Evolutionary conservation across 1,284 basidiomycete species (phyloP), one percentile per base, ranked within the genome.

Genomic region (Polyporus tsugae): DNA sequence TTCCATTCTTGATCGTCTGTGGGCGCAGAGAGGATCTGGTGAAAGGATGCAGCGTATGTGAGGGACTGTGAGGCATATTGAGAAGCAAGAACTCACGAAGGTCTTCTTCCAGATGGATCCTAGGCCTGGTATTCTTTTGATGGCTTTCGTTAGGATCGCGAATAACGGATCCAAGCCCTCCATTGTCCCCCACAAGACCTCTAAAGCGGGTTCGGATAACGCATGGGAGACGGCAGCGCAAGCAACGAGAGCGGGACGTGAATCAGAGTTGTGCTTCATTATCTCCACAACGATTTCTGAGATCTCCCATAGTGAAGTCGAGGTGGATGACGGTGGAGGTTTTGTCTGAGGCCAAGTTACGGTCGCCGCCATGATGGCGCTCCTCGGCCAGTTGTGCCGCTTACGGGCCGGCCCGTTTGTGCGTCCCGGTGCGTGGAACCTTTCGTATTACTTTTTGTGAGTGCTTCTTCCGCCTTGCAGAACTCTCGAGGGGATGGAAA

Each of bases 101-200:
- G 60, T 35, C 10, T 46, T 22, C 25, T 17, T 61, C 41, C 22
- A 29, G 5, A 9, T 33, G 25, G 25, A n/a, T 44, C 42, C 42
- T 33, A 1, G 41, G 25, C 41, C 39, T 33, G 15, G 0, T 33
- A 61, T 44, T 15, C 25, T 25, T 46, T 64, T 44, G 5, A 64
- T 11, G 11, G 55, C 46, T 6, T 39, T 46, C 6, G n/a, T 5
- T 6, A 64, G 55, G 42, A 64, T 41, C 2, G 39, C 25, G 33
- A 68, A 57, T 9, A 68, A 46, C 6, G 36, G 62, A 25, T 22
- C n/a, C 19, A 68, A 35, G 33, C 42, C 58, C 22, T 41, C n/a
- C 11, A 60, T 35, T 7, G n/a, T 19, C 33, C 38, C 36, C 67
- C 67, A 68, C 6, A 68, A 59, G 10, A 64, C 41, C 22, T 61